Evolutionary conservation across 192 early-diverging fungal species (phyloP), one percentile per base, ranked within the genome.

Genomic region (Irineochytrium annulatum): DNA sequence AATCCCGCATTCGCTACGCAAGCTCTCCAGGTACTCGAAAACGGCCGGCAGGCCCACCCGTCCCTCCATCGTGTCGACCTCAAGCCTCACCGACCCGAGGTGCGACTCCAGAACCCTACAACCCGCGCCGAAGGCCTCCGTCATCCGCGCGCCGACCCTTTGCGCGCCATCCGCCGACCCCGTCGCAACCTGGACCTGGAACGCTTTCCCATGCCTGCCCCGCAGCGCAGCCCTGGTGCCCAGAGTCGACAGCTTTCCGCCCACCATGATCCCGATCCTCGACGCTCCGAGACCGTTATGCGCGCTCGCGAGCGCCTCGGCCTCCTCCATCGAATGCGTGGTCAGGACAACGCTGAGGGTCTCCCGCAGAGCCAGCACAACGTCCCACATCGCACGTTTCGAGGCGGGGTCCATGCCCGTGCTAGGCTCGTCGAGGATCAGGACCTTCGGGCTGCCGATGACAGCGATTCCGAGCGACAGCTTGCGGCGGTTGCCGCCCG

Each of bases 321-420:
- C 88, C 69, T 89, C 88, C 57, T 89, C 88, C 88, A 89, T 89
- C 3, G 76, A 81, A 57, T 89, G 86, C 3, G 87, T 88, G 2
- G 85, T 89, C 29, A 62, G 44, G 17, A 60, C 31, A 28, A 60
- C 48, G 4, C 43, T n/a, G 13, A 49, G 11, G 8, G 6, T 8
- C 13, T 14, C 13, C 6, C 46, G 46, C 11, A 49, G 11, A 8
- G 75, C 57, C 24, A 2, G 1, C 11, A 51, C 26, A 11, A 52
- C 49, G 5, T 75, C 63, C 80, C 80, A 82, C 34, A 82, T 76
- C 39, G 53, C 39, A 29, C 69, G 68, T 20, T 78, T 80, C 31
- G 59, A 37, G 66, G 65, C 24, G 65, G 74, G 24, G 67, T 82
- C 65, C 62, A 67, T 55, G 16, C 54, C 63, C 0, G 67, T 56